Base-by-base conservation (phyloP, 2,329 filamentous ascomycete genomes). In the Didymellaceae sp. region DNA sequence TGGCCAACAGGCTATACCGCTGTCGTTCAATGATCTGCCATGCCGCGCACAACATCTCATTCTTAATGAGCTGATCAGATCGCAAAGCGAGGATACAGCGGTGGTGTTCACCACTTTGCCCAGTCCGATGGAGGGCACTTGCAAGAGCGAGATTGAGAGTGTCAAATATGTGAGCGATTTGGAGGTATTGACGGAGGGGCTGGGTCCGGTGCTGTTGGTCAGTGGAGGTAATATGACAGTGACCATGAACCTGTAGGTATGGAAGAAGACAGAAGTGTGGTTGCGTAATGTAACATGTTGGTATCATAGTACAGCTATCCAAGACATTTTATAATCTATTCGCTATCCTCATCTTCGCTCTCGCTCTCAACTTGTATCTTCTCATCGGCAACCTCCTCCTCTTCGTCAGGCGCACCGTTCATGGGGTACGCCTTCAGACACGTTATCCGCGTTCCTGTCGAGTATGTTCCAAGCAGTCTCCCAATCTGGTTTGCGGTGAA, bases 191-290 rank as follows among this genome's bases (percentile, higher is more conserved):
- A 93, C 88, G 70, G 83, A 87, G 63, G 87, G 84, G 9, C 75
- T 93, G 54, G 90, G 90, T 21, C 90, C 91, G 1, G 84, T 86
- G 35, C 71, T 95, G 63, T 76, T 96, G 70, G 88, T 96, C 30
- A 82, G 95, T 73, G 91, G 88, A 72, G 95, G 95, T 73, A 91
- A 86, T 65, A 91, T 95, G 88, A 95, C 90, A 13, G 90, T 95
- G 37, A 95, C 88, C 6, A 88, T 89, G 65, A 89, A 86, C 68
- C 73, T 90, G 54, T 90, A 45, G 42, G 11, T 14, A 9, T 5
- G 13, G n/a, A 37, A 20, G 18, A 24, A 13, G 6, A 35, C 5
- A 9, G 20, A 6, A 9, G 7, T 6, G 14, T 4, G 14, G 33
- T 22, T 14, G 13, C 10, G 13, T 24, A 7, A 11, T 26, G 13